Evolutionary conservation across 2,329 filamentous ascomycete species (phyloP).

Genomic region (Dryadomyces quercivorus): DNA sequence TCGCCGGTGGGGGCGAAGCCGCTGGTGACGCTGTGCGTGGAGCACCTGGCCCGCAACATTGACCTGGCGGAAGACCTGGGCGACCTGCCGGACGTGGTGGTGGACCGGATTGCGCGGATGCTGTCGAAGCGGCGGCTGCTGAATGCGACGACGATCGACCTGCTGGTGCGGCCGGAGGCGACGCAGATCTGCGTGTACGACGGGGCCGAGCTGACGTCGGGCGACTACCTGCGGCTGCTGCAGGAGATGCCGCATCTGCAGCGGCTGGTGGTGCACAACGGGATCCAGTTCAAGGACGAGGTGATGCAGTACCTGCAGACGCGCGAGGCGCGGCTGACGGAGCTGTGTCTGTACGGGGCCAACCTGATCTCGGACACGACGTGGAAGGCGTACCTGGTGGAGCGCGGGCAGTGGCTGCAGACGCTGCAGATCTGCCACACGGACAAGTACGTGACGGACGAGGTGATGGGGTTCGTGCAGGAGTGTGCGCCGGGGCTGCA

Average conservation of each 20-base stretch:
- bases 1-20: constrained; percentile 54
- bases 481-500: constrained; percentile 54
- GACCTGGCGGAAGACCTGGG: constrained; percentile 50
- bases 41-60: constrained; percentile 51
- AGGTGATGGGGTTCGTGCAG: constrained; percentile 50
- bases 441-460: constrained; percentile 68
- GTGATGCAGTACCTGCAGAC: constrained; percentile 71
- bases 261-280: constrained; percentile 65
- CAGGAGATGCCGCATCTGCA: constrained; percentile 58
- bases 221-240: constrained; percentile 74
- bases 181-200: constrained; percentile 46
- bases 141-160: constrained; percentile 37
- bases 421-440: constrained; percentile 71
- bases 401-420: constrained; percentile 53
- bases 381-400: constrained; percentile 59
- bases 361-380: constrained; percentile 69
- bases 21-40: constrained; percentile 51
- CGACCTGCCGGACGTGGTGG: constrained; percentile 38
- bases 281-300: constrained; percentile 81
- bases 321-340: constrained; percentile 55
- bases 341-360: constrained; percentile 68
- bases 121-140: constrained; percentile 49
- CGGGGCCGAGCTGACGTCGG: constrained; percentile 50
- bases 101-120: constrained; percentile 47
- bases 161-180: constrained; percentile 42